These are phyloP conservation scores for Penstemon davidsonii DNA, from an alignment of 257 asterid genomes.

Conservation along the genomic window DNA sequence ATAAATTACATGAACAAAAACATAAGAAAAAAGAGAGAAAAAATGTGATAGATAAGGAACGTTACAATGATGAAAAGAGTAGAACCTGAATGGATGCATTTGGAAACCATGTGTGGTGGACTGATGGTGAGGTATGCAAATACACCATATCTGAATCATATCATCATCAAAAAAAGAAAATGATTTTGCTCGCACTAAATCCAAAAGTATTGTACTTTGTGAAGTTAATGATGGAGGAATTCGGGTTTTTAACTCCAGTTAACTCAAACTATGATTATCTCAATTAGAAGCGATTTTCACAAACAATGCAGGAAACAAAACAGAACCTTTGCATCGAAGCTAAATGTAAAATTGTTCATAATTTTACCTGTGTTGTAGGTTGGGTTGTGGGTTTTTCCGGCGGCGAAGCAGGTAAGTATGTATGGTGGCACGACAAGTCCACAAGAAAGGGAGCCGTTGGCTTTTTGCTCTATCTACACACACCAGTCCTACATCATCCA, in stretches of 20 bases:
- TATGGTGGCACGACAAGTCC: slow-evolving; percentile 28
- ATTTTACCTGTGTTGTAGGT: no score
- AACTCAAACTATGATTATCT: no score
- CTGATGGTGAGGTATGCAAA: slow-evolving; percentile 40
- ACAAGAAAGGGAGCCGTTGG: slow-evolving; percentile 14
- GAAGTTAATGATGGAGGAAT: no score
- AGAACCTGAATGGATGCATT: slow-evolving; percentile 47
- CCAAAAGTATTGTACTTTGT: no score
- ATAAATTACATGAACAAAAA: slow-evolving; percentile 23
- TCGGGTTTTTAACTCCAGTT: no score
- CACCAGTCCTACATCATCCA: slow-evolving; percentile 39
- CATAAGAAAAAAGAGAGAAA: slow-evolving; percentile 18
- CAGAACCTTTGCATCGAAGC: no score
- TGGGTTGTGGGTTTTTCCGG: no score
- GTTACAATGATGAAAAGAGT: not conserved
- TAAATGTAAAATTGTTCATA: no score
- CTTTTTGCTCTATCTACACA: slow-evolving; percentile 33
- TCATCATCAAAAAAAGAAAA: not conserved
- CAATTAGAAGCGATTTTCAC: no score
- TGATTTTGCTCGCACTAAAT: no score
- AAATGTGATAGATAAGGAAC: not conserved
- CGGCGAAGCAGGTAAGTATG: slow-evolving; percentile 15
- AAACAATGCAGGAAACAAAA: no score
- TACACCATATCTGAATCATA: slow-evolving; percentile 46
- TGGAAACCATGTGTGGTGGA: slow-evolving; percentile 38